Evolutionary conservation across 345 rosid species (phyloP).

Genomic region (Brassica napus): DNA sequence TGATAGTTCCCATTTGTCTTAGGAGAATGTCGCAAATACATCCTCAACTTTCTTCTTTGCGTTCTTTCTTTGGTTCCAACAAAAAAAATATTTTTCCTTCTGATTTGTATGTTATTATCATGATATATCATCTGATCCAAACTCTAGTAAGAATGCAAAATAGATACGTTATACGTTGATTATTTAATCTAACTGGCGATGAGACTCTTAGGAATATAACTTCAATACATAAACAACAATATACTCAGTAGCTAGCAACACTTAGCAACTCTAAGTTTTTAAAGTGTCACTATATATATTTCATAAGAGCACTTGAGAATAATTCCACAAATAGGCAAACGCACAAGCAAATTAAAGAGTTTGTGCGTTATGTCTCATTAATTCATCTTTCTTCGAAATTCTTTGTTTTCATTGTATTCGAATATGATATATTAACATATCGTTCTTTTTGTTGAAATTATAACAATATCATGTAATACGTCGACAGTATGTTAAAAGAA

Average conservation of each 20-base stretch:
- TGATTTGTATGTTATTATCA: not conserved
- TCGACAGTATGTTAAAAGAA: not conserved
- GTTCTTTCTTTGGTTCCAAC: not conserved
- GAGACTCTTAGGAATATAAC: not conserved
- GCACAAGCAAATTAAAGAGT: not conserved
- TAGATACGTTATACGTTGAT: not conserved
- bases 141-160: not conserved
- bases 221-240: not conserved
- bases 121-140: not conserved
- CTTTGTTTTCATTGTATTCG: conserved; percentile 10
- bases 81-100: not conserved
- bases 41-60: conserved; percentile 1
- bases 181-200: not conserved
- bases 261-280: not conserved
- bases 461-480: conserved; percentile 6
- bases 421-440: not conserved
- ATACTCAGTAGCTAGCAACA: not conserved
- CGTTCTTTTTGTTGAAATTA: not conserved
- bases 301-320: conserved; percentile 25
- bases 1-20: conserved; percentile 29
- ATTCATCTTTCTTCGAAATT: not conserved
- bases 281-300: not conserved
- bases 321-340: conserved; percentile 28
- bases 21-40: conserved; percentile 9
- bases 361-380: conserved; percentile 32